Evolutionary conservation across 2,329 filamentous ascomycete genomes (phyloP).

Genomic region (Fusarium sp.): DNA sequence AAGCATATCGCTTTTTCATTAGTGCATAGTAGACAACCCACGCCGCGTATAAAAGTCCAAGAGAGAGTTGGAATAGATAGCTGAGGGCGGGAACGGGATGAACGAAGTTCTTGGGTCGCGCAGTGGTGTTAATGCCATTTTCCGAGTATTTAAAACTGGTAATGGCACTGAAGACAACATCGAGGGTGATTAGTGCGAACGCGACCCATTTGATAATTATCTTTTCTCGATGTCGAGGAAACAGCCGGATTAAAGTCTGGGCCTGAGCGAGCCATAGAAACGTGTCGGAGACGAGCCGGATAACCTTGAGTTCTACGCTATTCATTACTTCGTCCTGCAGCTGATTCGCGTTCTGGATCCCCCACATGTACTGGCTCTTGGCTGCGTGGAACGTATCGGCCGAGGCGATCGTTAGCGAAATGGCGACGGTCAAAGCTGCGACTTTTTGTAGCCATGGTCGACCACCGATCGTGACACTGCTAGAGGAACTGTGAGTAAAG

Average conservation of each 20-base stretch:
- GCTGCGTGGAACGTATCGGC: slow-evolving; percentile 91
- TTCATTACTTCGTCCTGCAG: slow-evolving; percentile 85
- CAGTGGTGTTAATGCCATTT: slow-evolving; percentile 65
- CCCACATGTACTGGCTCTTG: slow-evolving; percentile 81
- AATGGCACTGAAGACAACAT: slow-evolving; percentile 90
- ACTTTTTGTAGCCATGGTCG: slow-evolving; percentile 94
- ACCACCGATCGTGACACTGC: slow-evolving; percentile 87
- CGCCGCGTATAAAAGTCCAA: slow-evolving; percentile 89
- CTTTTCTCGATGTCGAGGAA: slow-evolving; percentile 96
- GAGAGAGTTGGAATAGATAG: slow-evolving; percentile 89
- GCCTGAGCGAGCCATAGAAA: slow-evolving; percentile 98
- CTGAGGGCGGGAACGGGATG: slow-evolving; percentile 92
- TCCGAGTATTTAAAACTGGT: slow-evolving; percentile 80
- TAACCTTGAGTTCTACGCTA: slow-evolving; percentile 87
- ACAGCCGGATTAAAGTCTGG: slow-evolving; percentile 94
- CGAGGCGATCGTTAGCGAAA: slow-evolving; percentile 94
- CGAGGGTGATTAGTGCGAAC: slow-evolving; percentile 90
- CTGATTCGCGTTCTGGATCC: slow-evolving; percentile 81
- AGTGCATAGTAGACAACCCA: slow-evolving; percentile 95
- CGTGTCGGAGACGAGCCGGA: slow-evolving; percentile 92
- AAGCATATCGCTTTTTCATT: slow-evolving; percentile 92
- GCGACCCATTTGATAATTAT: slow-evolving; percentile 99
- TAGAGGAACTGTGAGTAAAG: slow-evolving; percentile 85
- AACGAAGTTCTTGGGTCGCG: slow-evolving; percentile 80
- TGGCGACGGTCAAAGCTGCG: slow-evolving; percentile 77